phyloP scores from a whole-genome alignment of 352 stramenopile species.

The Pythium myriotylum region DNA sequence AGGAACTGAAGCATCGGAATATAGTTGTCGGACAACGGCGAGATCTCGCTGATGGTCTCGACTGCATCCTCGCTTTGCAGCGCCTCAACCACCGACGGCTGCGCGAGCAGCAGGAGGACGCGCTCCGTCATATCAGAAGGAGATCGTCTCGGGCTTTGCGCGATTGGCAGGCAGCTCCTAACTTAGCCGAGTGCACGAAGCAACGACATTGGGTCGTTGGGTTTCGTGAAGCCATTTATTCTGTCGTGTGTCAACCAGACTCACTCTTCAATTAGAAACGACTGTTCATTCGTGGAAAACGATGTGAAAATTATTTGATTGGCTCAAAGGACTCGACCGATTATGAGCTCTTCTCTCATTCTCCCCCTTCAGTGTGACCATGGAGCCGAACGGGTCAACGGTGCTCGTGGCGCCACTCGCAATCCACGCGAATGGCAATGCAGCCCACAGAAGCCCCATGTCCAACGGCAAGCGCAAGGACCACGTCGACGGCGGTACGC shows the following conservation, averaged over 20 bases:
- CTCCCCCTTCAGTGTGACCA: no score
- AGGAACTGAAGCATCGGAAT: constrained; percentile 62
- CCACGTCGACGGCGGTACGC: neutral
- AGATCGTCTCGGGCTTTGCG: no score
- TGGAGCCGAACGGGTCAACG: no score
- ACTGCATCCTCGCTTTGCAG: constrained; percentile 54
- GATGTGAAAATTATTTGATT: neutral
- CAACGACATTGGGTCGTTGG: neutral
- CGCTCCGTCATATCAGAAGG: constrained; percentile 43
- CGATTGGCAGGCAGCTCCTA: neutral
- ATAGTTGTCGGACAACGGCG: constrained; percentile 57
- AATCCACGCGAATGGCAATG: constrained; percentile 12
- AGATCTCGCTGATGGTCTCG: constrained; percentile 49
- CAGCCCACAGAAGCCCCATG: neutral
- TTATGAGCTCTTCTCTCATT: no score
- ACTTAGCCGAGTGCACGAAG: constrained; percentile 8
- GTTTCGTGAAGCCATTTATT: constrained; percentile 4
- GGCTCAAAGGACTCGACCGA: neutral
- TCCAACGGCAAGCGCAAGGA: constrained; percentile 15
- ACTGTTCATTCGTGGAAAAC: neutral
- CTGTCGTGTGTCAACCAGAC: neutral
- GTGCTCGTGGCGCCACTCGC: constrained; percentile 1
- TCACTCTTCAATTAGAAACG: neutral
- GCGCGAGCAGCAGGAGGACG: constrained; percentile 48
- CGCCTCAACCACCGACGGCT: constrained; percentile 41